Evolutionary conservation across 129 eudicot genomes (phyloP).

Genomic region (Daucus carota): DNA sequence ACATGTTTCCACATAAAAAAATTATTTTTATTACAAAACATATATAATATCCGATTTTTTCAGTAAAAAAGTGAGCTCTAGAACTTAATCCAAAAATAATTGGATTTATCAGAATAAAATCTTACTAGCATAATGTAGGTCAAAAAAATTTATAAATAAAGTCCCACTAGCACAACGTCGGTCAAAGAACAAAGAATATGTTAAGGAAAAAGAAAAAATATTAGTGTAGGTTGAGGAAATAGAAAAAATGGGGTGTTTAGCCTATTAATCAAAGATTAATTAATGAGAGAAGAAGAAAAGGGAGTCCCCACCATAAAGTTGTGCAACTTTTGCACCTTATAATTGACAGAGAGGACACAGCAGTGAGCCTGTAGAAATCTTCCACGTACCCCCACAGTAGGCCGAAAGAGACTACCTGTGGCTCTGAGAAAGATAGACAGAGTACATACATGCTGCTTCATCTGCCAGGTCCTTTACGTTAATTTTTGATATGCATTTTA

Average conservation of each 20-base stretch:
- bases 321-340: constrained; percentile 5
- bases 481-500: too few relatives aligned
- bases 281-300: background rate
- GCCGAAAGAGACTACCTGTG: background rate
- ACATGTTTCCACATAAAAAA: too few relatives aligned
- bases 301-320: constrained; percentile 7
- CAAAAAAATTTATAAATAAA: too few relatives aligned
- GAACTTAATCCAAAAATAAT: too few relatives aligned
- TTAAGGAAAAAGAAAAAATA: background rate
- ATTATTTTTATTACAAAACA: too few relatives aligned
- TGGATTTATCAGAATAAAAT: too few relatives aligned
- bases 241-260: background rate
- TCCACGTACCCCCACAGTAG: background rate
- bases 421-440: too few relatives aligned
- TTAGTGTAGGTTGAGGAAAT: constrained; percentile 5
- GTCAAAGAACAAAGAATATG: background rate
- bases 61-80: too few relatives aligned
- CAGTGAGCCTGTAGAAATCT: background rate
- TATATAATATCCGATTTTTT: too few relatives aligned
- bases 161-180: too few relatives aligned
- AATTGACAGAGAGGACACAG: constrained; percentile 6
- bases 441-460: background rate
- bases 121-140: too few relatives aligned
- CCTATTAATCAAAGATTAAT: background rate
- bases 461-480: too few relatives aligned